phyloP scores from a whole-genome alignment of 306 rosid species.

The Lupinus albus region DNA sequence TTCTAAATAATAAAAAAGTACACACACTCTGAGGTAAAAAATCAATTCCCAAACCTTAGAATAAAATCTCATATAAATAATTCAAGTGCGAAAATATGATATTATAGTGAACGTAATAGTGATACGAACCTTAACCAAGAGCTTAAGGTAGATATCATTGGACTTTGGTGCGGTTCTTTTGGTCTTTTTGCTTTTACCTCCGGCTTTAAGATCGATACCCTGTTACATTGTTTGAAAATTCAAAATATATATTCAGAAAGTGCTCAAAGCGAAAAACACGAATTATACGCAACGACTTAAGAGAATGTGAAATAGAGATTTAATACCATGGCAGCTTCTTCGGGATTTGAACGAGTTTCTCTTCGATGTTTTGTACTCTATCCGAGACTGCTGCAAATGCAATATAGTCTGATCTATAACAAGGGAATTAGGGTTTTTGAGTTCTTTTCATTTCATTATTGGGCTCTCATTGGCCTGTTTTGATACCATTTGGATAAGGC shows the following conservation, averaged over 20 bases:
- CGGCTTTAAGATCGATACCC: slow-evolving; percentile 71
- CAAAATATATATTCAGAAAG: neutral
- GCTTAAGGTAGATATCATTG: slow-evolving; percentile 78
- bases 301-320: neutral
- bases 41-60: too few relatives aligned
- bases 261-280: neutral
- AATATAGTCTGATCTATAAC: neutral
- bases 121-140: slow-evolving; percentile 49
- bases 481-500: too few relatives aligned
- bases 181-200: slow-evolving; percentile 89
- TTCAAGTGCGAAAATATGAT: too few relatives aligned
- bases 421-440: slow-evolving; percentile 38
- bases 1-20: too few relatives aligned
- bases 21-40: too few relatives aligned
- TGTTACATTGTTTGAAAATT: neutral
- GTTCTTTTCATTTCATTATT: neutral
- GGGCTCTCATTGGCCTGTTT: slow-evolving; percentile 14
- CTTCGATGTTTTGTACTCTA: neutral
- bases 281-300: too few relatives aligned
- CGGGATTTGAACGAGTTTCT: slow-evolving; percentile 18
- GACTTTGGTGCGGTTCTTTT: slow-evolving; percentile 85
- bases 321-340: slow-evolving; percentile 42
- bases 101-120: too few relatives aligned
- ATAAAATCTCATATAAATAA: neutral
- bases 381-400: neutral